Evolutionary conservation across 1,284 basidiomycete species (phyloP), one percentile per base, ranked within the genome.

Genomic region (Tilletia setariae): DNA sequence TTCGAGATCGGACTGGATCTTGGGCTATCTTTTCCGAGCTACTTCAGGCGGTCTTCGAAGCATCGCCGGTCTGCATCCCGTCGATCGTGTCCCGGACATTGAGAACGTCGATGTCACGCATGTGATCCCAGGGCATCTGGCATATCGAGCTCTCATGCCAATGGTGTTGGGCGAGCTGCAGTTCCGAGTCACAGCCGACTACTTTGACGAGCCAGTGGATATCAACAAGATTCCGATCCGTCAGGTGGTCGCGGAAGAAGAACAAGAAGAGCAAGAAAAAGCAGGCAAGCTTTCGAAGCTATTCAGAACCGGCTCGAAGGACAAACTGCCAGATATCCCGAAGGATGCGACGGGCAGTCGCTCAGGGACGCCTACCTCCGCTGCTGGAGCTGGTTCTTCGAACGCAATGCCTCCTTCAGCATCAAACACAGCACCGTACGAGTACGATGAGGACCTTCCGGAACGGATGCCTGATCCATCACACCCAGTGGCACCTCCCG

Each of bases 141-240:
- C 73, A 19, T 82, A 82, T 59, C 77, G 80, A 19, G 74, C 80
- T 1, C 63, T 81, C 62, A 82, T 79, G 74, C 80, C 80, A 28
- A 72, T 81, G 7, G 79, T 82, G 11, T 72, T 82, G 21, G 70
- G 77, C 62, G 77, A 82, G 72, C 74, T 82, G 3, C 80, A 80
- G 43, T 82, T 82, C 71, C 72, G 75, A 44, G 77, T 76, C 19
- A 81, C 79, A 0, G 80, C 80, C 1, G 80, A 82, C 69, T 82
- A 80, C 74, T 82, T 82, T 72, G 80, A 82, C 67, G 80, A 82
- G 71, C 80, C 80, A 4, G 80, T 81, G 53, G 78, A 80, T 42
- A 69, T 82, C 23, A 71, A 72, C 25, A 72, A 74, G 32, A 75
- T 82, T 4, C 80, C 79, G 1, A 80, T 81, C 59, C 67, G 80